Percentiles rank a stretch among this genome's conserved stretches.
Evolutionary conservation across 352 stramenopile species (phyloP).

Genomic region (Globisporangium orthogonon): DNA sequence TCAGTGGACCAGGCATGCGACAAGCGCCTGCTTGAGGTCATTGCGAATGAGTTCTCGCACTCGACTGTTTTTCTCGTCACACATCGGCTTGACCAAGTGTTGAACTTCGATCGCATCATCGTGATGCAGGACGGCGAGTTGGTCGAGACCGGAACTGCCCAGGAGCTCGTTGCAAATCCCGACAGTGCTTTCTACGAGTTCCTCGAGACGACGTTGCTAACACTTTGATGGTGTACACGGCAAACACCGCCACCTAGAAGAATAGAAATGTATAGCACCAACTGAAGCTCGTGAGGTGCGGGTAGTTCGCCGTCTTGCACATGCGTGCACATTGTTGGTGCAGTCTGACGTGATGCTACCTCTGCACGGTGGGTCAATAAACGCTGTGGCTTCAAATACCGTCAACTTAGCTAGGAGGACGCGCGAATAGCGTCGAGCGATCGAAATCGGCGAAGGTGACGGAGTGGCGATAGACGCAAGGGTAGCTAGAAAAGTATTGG

Average conservation of each 20-base stretch:
- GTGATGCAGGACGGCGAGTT: conserved; percentile 15
- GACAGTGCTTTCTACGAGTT: conserved; percentile 43
- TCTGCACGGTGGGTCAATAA: neutral
- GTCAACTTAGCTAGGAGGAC: neutral
- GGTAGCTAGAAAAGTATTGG: neutral
- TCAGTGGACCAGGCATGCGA: conserved; percentile 83
- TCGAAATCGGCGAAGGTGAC: neutral
- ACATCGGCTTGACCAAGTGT: conserved; percentile 67
- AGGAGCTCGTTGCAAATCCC: conserved; percentile 28
- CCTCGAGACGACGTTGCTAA: conserved; percentile 37
- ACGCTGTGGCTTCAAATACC: neutral
- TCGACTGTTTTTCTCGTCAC: conserved; percentile 86
- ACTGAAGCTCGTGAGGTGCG: neutral
- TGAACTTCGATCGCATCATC: conserved; percentile 10
- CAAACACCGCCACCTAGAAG: no score
- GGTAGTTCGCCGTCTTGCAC: neutral
- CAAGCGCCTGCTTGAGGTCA: conserved; percentile 70
- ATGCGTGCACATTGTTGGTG: conserved; percentile 1
- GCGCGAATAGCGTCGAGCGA: neutral
- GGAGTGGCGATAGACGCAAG: neutral
- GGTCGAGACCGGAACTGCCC: conserved; percentile 23
- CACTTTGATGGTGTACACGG: conserved; percentile 4
- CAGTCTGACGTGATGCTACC: neutral
- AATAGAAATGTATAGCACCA: no score
- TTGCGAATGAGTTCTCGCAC: conserved; percentile 26